A percentile compares a stretch with the other conserved stretches of the same genome.
phyloP scores from a whole-genome alignment of 2,329 filamentous ascomycete species.

The Xylariaceae sp. region DNA sequence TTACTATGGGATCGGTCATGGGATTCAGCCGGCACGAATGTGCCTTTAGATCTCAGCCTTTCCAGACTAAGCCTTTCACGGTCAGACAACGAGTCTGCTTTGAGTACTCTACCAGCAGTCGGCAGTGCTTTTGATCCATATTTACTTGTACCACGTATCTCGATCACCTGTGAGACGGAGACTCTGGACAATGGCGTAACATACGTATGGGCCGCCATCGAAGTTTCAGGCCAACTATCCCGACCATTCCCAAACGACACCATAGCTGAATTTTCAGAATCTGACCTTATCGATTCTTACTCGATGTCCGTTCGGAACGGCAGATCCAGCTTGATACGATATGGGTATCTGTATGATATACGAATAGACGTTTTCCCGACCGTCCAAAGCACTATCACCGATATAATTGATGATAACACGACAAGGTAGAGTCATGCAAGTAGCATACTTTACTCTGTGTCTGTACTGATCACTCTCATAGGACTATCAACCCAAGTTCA shows the following conservation, averaged over 20 bases:
- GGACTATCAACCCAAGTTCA: constrained; percentile 35
- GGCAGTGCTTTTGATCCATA: constrained; percentile 15
- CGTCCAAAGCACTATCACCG: constrained; percentile 32
- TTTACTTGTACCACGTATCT: constrained; percentile 35
- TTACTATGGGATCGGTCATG: not conserved
- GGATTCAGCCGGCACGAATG: constrained; percentile 1
- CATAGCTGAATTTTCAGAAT: too few species aligned
- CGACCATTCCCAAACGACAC: too few species aligned
- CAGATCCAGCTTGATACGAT: constrained; percentile 20
- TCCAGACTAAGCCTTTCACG: constrained; percentile 22
- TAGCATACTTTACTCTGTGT: not conserved
- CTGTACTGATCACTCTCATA: constrained; percentile 17
- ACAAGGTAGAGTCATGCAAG: constrained; percentile 5
- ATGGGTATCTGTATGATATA: constrained; percentile 43
- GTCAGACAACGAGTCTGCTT: too few species aligned
- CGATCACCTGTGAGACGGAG: constrained; percentile 34
- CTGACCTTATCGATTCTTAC: too few species aligned
- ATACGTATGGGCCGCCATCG: constrained; percentile 41
- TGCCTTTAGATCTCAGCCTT: constrained; percentile 12
- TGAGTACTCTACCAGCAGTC: too few species aligned
- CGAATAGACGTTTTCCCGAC: constrained; percentile 38
- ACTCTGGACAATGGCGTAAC: constrained; percentile 25
- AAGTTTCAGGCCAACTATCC: constrained; percentile 36
- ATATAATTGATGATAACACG: constrained; percentile 33
- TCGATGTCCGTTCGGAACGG: constrained; percentile 15